A percentile compares a stretch with the other conserved stretches of the same genome.
Conservation (phyloP, 1,139 yeast species). For the Arxiozyma slooffiae region DNA sequence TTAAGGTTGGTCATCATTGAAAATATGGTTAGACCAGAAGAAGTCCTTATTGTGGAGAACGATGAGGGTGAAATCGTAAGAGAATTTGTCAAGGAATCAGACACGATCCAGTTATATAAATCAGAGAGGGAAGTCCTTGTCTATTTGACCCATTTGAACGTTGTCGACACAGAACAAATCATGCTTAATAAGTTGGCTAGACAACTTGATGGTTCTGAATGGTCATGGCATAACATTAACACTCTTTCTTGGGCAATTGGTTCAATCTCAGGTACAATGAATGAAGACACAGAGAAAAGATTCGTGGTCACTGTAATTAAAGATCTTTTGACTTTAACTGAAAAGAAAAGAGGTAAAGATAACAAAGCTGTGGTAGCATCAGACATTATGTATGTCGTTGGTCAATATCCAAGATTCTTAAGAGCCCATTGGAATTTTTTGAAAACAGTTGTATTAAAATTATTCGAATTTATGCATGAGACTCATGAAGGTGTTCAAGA, state of each 20-base stretch:
- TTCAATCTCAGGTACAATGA: slow-evolving; percentile 97
- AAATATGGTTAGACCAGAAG: slow-evolving; percentile 98
- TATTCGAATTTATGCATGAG: slow-evolving; percentile 98
- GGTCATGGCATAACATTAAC: slow-evolving; percentile 98
- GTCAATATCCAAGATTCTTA: slow-evolving; percentile 94
- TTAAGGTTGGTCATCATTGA: slow-evolving; percentile 87
- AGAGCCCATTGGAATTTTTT: slow-evolving; percentile 97
- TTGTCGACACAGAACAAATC: slow-evolving; percentile 83
- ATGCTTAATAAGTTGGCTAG: slow-evolving; percentile 85
- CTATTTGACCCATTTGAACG: slow-evolving; percentile 89
- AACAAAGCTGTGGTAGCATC: slow-evolving; percentile 98
- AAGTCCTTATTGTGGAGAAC: slow-evolving; percentile 89
- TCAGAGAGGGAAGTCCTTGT: slow-evolving; percentile 93
- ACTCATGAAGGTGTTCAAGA: slow-evolving; percentile 99
- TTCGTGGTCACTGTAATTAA: slow-evolving; percentile 87
- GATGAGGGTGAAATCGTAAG: slow-evolving; percentile 99
- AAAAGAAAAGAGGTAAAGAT: slow-evolving; percentile 93
- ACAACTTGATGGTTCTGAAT: slow-evolving; percentile 91
- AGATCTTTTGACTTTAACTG: slow-evolving; percentile 82
- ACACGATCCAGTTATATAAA: slow-evolving; percentile 89
- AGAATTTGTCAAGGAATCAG: slow-evolving; percentile 93
- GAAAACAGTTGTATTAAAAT: slow-evolving; percentile 88
- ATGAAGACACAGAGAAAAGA: slow-evolving; percentile 92
- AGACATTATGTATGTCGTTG: slow-evolving; percentile 97
- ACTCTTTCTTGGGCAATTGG: slow-evolving; percentile 99